Conservation (phyloP, 768 basidiomycete genomes). For the Tulasnella sp. region DNA sequence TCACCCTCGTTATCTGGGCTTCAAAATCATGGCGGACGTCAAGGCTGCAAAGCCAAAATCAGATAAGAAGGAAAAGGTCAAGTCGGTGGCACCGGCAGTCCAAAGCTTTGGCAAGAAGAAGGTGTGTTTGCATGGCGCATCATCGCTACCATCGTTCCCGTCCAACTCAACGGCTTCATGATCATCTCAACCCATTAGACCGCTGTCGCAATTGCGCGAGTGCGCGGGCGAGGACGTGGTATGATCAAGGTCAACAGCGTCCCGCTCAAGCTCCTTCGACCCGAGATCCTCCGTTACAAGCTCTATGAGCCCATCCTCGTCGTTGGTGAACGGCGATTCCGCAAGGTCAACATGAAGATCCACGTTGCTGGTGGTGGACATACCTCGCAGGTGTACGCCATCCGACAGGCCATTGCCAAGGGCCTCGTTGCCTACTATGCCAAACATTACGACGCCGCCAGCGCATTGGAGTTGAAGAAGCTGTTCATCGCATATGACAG, state of each 20-base stretch:
- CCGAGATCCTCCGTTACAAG: constrained; percentile 94
- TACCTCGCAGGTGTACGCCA: constrained; percentile 96
- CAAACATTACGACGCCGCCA: constrained; percentile 96
- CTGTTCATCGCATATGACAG: constrained; percentile 92
- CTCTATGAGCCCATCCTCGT: constrained; percentile 96
- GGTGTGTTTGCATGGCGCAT: constrained; percentile 34
- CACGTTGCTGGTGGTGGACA: constrained; percentile 99
- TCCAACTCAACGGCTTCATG: not conserved
- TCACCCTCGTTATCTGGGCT: not conserved
- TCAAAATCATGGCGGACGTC: no score
- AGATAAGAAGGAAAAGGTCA: constrained; percentile 12
- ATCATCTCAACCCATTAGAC: constrained; percentile 42
- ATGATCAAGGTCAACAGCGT: constrained; percentile 94
- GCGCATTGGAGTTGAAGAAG: constrained; percentile 97
- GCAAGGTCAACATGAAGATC: constrained; percentile 86
- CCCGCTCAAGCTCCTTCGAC: constrained; percentile 90
- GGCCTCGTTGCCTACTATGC: constrained; percentile 96
- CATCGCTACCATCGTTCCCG: not conserved
- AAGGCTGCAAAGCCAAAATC: not conserved
- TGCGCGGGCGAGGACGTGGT: constrained; percentile 82
- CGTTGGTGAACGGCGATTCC: constrained; percentile 80
- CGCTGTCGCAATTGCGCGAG: constrained; percentile 95
- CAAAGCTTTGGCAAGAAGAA: constrained; percentile 99
- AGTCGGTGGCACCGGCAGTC: constrained; percentile 46
- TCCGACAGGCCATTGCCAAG: constrained; percentile 97